A percentile compares a stretch with the other conserved stretches of the same genome.
Conservation (phyloP, 2,329 filamentous ascomycete genomes). For the Xylaria digitata region DNA sequence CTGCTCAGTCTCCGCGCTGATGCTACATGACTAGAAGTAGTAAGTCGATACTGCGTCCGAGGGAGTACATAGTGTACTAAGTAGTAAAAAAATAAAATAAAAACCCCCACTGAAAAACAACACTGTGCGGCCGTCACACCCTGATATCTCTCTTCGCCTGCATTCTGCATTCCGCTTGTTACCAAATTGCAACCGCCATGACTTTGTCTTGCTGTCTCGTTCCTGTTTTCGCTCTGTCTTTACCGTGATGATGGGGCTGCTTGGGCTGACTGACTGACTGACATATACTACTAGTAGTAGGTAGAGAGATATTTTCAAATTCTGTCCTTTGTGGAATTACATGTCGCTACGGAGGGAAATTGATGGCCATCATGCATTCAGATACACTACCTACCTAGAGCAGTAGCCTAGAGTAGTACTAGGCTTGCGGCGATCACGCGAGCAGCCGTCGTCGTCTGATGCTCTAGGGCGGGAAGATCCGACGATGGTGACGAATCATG, state of each 20-base stretch:
- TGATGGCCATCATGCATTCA: conserved; percentile 22
- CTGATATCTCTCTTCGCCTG: conserved; percentile 12
- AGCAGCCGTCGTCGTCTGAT: conserved; percentile 33
- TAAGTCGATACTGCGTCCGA: conserved; percentile 3
- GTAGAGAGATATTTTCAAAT: not conserved
- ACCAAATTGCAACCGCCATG: conserved; percentile 23
- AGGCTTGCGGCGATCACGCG: conserved; percentile 36
- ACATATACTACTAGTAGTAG: too few species aligned
- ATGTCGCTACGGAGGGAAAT: conserved; percentile 26
- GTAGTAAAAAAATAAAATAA: not conserved
- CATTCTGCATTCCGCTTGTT: conserved; percentile 16
- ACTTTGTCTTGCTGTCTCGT: not conserved
- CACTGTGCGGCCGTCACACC: conserved; percentile 35
- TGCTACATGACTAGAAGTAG: conserved; percentile 30
- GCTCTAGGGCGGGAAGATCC: conserved; percentile 34
- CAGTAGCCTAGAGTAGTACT: conserved; percentile 1
- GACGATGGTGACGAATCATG: conserved; percentile 28
- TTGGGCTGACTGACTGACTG: not conserved
- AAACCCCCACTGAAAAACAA: conserved; percentile 8
- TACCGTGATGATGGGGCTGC: not conserved
- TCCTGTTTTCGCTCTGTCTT: not conserved
- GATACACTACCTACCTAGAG: conserved; percentile 4
- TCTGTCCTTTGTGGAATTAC: conserved; percentile 6
- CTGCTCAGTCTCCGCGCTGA: conserved; percentile 20
- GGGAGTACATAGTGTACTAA: too few species aligned